Conservation (phyloP, 2,329 filamentous ascomycete genomes). For the Pseudopyrenochaeta lycopersici region DNA sequence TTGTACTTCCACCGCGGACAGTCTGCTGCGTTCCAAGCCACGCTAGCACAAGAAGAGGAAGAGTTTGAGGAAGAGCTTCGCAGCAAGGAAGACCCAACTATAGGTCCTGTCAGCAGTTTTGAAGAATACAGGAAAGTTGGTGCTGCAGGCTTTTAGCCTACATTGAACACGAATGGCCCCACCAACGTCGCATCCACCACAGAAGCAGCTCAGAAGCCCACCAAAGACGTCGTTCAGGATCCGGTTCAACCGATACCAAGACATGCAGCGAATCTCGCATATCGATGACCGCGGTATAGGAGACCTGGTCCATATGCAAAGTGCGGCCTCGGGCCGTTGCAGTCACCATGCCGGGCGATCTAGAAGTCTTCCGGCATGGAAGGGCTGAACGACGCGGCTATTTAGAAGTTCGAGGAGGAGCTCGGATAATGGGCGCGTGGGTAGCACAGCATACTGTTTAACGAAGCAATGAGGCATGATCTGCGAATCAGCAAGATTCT, state of each 20-base stretch:
- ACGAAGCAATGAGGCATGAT: constrained; percentile 1
- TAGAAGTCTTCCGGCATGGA: not conserved
- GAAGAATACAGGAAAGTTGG: constrained; percentile 58
- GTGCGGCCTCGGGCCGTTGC: constrained; percentile 25
- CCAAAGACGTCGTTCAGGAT: not conserved
- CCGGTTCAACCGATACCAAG: not conserved
- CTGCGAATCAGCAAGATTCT: constrained; percentile 3
- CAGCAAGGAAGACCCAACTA: constrained; percentile 33
- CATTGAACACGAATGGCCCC: constrained; percentile 4
- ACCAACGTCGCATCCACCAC: not conserved
- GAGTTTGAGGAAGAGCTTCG: constrained; percentile 54
- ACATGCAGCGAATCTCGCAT: constrained; percentile 1
- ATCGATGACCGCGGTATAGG: constrained; percentile 4
- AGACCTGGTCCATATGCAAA: not conserved
- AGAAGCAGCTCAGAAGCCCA: constrained; percentile 1
- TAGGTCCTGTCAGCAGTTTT: constrained; percentile 47
- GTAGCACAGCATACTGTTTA: constrained; percentile 10
- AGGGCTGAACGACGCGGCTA: constrained; percentile 3
- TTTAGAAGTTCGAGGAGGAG: constrained; percentile 1
- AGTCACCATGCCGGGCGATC: constrained; percentile 1
- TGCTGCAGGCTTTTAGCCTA: constrained; percentile 35
- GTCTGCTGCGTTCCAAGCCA: constrained; percentile 49
- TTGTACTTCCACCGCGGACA: constrained; percentile 57
- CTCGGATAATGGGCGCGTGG: constrained; percentile 9
- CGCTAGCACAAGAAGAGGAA: constrained; percentile 56